Conservation (phyloP, 2,329 filamentous ascomycete genomes). For the Neonectria ditissima region DNA sequence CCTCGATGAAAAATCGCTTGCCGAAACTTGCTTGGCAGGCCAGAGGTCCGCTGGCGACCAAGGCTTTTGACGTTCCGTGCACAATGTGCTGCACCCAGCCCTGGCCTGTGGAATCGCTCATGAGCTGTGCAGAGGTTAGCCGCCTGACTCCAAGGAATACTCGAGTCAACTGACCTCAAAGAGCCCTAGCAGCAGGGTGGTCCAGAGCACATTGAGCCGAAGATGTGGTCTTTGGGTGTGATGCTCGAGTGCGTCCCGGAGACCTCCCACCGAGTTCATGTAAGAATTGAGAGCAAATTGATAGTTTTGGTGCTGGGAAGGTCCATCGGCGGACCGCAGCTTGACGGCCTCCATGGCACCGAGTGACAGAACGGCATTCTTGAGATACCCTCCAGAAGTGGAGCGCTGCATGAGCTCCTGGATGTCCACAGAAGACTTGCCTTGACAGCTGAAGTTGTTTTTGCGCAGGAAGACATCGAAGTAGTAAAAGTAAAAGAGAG, state of each 20-base stretch:
- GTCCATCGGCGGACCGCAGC: slow-evolving; percentile 16
- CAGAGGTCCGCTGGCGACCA: slow-evolving; percentile 46
- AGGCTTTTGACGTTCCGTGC: slow-evolving; percentile 48
- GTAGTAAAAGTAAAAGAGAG: slow-evolving; percentile 41
- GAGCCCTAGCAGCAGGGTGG: slow-evolving; percentile 49
- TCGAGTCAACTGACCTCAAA: slow-evolving; percentile 49
- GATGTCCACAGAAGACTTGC: slow-evolving; percentile 31
- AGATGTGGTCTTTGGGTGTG: slow-evolving; percentile 1
- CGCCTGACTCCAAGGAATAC: background rate
- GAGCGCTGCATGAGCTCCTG: slow-evolving; percentile 36
- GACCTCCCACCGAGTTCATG: slow-evolving; percentile 39
- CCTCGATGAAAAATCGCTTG: slow-evolving; percentile 46
- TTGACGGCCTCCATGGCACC: slow-evolving; percentile 49
- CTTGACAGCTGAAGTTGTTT: slow-evolving; percentile 45
- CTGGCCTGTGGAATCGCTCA: slow-evolving; percentile 47
- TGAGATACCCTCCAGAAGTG: slow-evolving; percentile 31
- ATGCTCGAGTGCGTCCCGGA: slow-evolving; percentile 35
- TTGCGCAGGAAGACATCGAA: slow-evolving; percentile 46
- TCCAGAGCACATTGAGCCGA: slow-evolving; percentile 46
- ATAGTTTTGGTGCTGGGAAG: background rate
- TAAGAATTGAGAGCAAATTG: slow-evolving; percentile 42
- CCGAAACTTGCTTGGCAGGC: slow-evolving; percentile 39
- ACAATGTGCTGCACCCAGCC: slow-evolving; percentile 52
- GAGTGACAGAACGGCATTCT: slow-evolving; percentile 46
- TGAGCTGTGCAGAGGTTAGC: slow-evolving; percentile 38